Evolutionary conservation across 2,329 filamentous ascomycete genomes (phyloP).

Genomic region (Phialophora macrospora): DNA sequence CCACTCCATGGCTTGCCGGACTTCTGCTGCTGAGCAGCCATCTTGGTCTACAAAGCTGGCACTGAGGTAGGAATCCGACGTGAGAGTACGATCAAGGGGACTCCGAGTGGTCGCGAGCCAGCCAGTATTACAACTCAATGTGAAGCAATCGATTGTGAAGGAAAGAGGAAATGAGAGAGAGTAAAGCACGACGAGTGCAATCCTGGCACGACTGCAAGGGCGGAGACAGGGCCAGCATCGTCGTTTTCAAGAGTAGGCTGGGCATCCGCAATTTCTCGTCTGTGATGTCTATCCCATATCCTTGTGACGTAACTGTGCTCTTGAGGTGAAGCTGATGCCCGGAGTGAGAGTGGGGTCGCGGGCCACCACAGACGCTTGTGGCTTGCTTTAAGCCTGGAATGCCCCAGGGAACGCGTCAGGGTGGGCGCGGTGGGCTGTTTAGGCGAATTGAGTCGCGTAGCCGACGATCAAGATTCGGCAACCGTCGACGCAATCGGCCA

Average conservation of each 20-base stretch:
- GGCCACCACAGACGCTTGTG: slow-evolving; percentile 7
- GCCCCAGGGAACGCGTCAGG: slow-evolving; percentile 8
- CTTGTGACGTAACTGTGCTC: slow-evolving; percentile 15
- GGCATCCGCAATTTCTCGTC: slow-evolving; percentile 8
- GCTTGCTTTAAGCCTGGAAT: slow-evolving; percentile 15
- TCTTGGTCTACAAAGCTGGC: not conserved
- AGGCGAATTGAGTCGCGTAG: slow-evolving; percentile 20
- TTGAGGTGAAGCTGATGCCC: slow-evolving; percentile 1
- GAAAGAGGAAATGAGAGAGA: not conserved
- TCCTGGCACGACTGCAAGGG: not conserved
- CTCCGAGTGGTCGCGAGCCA: not conserved
- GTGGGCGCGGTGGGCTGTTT: slow-evolving; percentile 6
- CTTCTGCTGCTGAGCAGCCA: slow-evolving; percentile 49
- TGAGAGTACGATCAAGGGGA: slow-evolving; percentile 4
- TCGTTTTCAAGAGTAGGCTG: not conserved
- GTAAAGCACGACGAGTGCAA: not conserved
- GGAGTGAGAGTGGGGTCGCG: not conserved
- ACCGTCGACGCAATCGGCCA: slow-evolving; percentile 8
- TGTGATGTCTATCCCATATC: slow-evolving; percentile 11
- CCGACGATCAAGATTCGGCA: slow-evolving; percentile 14
- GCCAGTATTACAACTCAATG: not conserved
- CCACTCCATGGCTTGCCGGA: slow-evolving; percentile 78
- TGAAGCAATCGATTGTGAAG: not conserved
- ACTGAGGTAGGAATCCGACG: not conserved
- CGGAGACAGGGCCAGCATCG: no score